phyloP scores from a whole-genome alignment of 73 alveolate species.

The Paramecium bursaria region DNA sequence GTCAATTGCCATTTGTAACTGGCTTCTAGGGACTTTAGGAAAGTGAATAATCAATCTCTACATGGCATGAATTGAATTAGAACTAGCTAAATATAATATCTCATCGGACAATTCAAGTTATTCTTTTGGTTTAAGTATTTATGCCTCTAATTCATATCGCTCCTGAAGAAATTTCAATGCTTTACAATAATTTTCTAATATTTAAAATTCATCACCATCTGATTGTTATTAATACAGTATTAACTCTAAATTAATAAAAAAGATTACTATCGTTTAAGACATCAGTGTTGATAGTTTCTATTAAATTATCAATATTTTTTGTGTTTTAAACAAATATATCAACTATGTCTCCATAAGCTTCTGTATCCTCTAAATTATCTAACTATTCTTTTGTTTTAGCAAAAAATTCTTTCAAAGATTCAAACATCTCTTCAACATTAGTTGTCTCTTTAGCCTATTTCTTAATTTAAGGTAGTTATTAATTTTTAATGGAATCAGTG shows the following conservation, averaged over 20 bases:
- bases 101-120: conserved; percentile 29
- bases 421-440: not conserved
- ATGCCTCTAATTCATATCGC: not conserved
- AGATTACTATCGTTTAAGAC: conserved; percentile 28
- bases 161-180: conserved; percentile 21
- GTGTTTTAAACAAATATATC: conserved; percentile 8
- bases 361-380: not conserved
- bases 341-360: conserved; percentile 16
- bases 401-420: not conserved
- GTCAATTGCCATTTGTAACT: not conserved
- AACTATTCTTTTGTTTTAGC: not conserved
- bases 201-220: conserved; percentile 38
- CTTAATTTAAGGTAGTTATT: conserved; percentile 17
- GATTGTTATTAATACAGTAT: conserved; percentile 8
- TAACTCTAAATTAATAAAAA: conserved; percentile 28
- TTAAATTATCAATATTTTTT: not conserved
- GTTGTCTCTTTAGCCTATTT: not conserved
- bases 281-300: conserved; percentile 1
- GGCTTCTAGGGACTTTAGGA: conserved; percentile 4
- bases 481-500: not conserved
- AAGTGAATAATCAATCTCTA: conserved; percentile 48
- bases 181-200: conserved; percentile 12
- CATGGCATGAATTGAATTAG: conserved; percentile 21
- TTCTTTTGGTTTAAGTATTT: conserved; percentile 18
- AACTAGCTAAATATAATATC: conserved; percentile 14